phyloP scores from a whole-genome alignment of 177 flowering plant genomes.

The Vitis hybrid region DNA sequence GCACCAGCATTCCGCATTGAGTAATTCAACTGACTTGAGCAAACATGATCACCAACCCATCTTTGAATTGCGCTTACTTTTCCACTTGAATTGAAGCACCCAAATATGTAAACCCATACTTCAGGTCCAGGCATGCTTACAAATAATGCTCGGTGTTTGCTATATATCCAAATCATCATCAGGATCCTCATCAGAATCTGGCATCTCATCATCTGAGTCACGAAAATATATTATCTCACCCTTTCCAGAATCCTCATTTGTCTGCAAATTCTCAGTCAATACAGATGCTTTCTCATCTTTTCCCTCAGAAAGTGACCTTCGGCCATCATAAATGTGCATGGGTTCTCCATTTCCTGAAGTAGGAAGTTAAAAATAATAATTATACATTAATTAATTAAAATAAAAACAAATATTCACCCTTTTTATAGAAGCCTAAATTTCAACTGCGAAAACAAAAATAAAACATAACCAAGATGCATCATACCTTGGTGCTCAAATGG shows the following conservation, averaged over 20 bases:
- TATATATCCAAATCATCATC: constrained; percentile 98
- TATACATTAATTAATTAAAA: background rate
- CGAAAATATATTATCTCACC: constrained; percentile 92
- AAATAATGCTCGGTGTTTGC: background rate
- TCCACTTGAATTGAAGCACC: no score
- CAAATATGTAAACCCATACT: background rate
- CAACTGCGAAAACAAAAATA: background rate
- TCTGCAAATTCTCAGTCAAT: constrained; percentile 23
- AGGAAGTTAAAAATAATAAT: constrained; percentile 13
- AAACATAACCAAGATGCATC: background rate
- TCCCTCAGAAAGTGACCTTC: constrained; percentile 50
- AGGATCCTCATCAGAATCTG: constrained; percentile 97
- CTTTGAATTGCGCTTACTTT: no score
- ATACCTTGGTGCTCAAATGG: constrained; percentile 99
- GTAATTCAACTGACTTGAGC: no score
- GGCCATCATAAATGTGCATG: constrained; percentile 85
- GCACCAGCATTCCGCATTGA: no score
- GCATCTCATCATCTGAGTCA: constrained; percentile 93
- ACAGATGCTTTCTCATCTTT: constrained; percentile 28
- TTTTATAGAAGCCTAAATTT: background rate
- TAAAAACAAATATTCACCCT: background rate
- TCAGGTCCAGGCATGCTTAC: background rate
- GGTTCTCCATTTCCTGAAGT: constrained; percentile 60
- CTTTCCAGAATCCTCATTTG: constrained; percentile 36
- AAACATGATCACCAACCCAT: no score